These are phyloP conservation scores for Epichloe aotearoae DNA, from an alignment of 2,329 filamentous ascomycete genomes.

Conservation along the genomic window DNA sequence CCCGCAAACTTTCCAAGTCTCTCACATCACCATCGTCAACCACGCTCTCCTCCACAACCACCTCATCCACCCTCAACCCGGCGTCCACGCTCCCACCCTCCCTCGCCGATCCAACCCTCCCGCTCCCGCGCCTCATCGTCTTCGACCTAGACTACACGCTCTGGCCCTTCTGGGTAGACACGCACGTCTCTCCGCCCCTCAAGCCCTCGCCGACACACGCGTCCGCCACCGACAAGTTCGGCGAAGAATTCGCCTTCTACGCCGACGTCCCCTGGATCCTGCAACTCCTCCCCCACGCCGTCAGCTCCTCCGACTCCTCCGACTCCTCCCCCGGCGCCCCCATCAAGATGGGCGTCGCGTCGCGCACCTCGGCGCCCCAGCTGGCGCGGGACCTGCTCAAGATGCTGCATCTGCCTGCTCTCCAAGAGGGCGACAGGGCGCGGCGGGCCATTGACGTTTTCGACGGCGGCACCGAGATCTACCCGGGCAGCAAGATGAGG, in stretches of 20 bases:
- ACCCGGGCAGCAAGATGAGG: slow-evolving; percentile 68
- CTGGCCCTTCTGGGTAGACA: slow-evolving; percentile 99
- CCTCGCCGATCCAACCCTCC: slow-evolving; percentile 40
- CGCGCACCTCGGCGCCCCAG: slow-evolving; percentile 66
- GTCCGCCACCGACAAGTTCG: slow-evolving; percentile 38
- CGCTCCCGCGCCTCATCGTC: slow-evolving; percentile 70
- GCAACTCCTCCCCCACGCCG: slow-evolving; percentile 31
- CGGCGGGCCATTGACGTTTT: slow-evolving; percentile 45
- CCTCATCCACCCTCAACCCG: neutral
- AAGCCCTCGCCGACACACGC: slow-evolving; percentile 31
- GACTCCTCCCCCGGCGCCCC: slow-evolving; percentile 8
- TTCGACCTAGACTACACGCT: slow-evolving; percentile 97
- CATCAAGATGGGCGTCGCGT: slow-evolving; percentile 57
- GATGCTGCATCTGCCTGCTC: slow-evolving; percentile 46
- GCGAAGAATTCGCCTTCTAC: slow-evolving; percentile 57
- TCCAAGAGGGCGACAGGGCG: slow-evolving; percentile 17
- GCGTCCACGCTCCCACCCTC: slow-evolving; percentile 21
- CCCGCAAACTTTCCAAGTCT: slow-evolving; percentile 19
- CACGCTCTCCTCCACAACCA: neutral
- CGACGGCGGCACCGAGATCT: slow-evolving; percentile 50
- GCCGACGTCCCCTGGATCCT: slow-evolving; percentile 55
- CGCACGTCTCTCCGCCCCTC: slow-evolving; percentile 68
- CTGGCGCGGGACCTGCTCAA: slow-evolving; percentile 71
- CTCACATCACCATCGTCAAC: slow-evolving; percentile 6
- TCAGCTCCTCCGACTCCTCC: slow-evolving; percentile 12